phyloP scores from a whole-genome alignment of 257 asterid genomes.

The Catharanthus roseus region DNA sequence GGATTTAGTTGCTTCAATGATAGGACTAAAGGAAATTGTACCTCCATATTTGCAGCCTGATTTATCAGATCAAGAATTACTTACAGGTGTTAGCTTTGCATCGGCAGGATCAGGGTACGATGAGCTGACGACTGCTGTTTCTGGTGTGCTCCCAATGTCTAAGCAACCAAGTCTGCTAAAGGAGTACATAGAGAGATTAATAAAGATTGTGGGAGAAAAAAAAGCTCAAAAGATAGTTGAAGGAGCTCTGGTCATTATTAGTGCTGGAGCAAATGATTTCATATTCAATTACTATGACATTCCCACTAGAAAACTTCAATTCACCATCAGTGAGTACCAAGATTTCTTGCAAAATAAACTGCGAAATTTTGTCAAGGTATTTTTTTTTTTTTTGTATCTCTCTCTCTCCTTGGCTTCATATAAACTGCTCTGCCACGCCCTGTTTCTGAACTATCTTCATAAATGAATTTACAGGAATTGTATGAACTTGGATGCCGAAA shows the following conservation, averaged over 20 bases:
- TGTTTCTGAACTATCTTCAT: neutral
- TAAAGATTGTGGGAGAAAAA: constrained; percentile 35
- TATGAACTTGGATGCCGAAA: constrained; percentile 21
- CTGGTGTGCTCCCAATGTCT: constrained; percentile 47
- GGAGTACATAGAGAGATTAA: constrained; percentile 34
- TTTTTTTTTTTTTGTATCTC: neutral
- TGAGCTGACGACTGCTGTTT: constrained; percentile 43
- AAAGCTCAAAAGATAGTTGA: constrained; percentile 29
- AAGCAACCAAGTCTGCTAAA: constrained; percentile 36
- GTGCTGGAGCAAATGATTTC: constrained; percentile 71
- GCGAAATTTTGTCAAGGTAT: constrained; percentile 43
- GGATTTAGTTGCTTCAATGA: constrained; percentile 50
- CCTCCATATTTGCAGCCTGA: constrained; percentile 61
- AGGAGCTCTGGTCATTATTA: constrained; percentile 45
- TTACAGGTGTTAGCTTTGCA: constrained; percentile 69
- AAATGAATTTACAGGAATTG: constrained; percentile 15
- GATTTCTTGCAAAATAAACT: constrained; percentile 47
- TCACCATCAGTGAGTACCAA: constrained; percentile 40
- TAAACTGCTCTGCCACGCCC: neutral
- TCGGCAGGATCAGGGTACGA: constrained; percentile 82
- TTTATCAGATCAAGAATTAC: constrained; percentile 40
- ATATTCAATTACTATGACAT: constrained; percentile 54
- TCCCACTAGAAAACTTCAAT: constrained; percentile 52
- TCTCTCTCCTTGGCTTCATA: neutral
- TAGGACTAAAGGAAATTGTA: constrained; percentile 52